These are phyloP conservation scores for Erigeron philadelphicus DNA, from an alignment of 140 eudicot species.

Conservation along the genomic window DNA sequence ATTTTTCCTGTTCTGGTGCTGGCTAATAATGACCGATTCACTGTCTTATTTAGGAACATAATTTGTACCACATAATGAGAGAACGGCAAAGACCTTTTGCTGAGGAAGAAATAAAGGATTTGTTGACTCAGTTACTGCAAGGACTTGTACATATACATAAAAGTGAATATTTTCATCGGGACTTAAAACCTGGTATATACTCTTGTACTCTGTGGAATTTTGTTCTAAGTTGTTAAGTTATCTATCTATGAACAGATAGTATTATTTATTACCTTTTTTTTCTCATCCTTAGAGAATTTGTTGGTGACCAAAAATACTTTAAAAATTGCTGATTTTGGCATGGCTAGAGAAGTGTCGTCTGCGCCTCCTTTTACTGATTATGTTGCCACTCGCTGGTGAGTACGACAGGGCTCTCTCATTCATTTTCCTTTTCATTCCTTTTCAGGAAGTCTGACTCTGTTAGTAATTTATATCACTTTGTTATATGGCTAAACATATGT, in stretches of 20 bases:
- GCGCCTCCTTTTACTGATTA: slow-evolving; percentile 89
- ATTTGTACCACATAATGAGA: slow-evolving; percentile 72
- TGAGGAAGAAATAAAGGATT: slow-evolving; percentile 73
- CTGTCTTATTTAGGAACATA: slow-evolving; percentile 57
- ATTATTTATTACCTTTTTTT: background rate
- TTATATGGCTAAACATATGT: slow-evolving; percentile 17
- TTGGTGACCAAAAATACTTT: slow-evolving; percentile 68
- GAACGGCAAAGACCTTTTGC: slow-evolving; percentile 64
- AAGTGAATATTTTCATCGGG: slow-evolving; percentile 89
- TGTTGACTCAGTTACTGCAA: slow-evolving; percentile 75
- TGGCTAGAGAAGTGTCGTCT: slow-evolving; percentile 89
- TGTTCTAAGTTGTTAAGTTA: slow-evolving; percentile 8
- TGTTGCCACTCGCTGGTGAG: slow-evolving; percentile 96
- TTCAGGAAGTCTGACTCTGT: background rate
- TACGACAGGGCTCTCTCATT: slow-evolving; percentile 4
- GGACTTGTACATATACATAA: slow-evolving; percentile 84
- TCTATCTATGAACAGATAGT: background rate
- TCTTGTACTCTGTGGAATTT: slow-evolving; percentile 9
- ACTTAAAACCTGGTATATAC: slow-evolving; percentile 83
- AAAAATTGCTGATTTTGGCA: slow-evolving; percentile 93
- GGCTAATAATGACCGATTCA: background rate
- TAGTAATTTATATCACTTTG: slow-evolving; percentile 16
- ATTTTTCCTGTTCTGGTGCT: slow-evolving; percentile 12
- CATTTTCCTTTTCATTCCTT: background rate
- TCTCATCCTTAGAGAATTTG: slow-evolving; percentile 64